A percentile compares a stretch with the other conserved stretches of the same genome.
Evolutionary conservation across 139 green algal genomes (phyloP).

Genomic region (Eudorina sp.): DNA sequence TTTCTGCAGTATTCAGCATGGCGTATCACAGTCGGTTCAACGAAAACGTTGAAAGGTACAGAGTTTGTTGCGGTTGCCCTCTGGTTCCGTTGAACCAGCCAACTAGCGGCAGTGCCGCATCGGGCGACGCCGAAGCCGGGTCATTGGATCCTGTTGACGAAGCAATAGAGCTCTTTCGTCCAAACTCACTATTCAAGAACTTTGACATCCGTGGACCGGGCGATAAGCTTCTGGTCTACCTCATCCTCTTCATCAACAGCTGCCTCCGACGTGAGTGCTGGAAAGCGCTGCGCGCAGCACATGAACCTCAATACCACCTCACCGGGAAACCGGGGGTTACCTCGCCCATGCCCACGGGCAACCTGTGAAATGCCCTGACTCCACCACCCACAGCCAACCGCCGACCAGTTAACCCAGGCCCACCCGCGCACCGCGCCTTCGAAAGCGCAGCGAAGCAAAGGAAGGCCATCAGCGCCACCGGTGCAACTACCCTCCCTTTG

Average conservation of each 20-base stretch:
- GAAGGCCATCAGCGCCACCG: too few species aligned
- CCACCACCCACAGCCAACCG: too few species aligned
- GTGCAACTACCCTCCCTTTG: too few species aligned
- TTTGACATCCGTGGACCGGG: conserved; percentile 62
- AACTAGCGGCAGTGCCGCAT: neutral
- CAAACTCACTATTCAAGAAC: conserved; percentile 73
- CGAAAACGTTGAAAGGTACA: neutral
- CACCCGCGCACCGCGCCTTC: too few species aligned
- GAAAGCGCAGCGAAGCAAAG: too few species aligned
- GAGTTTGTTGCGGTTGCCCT: neutral
- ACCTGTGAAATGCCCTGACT: too few species aligned
- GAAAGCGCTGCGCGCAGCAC: too few species aligned
- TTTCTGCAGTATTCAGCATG: neutral
- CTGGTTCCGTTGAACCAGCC: conserved; percentile 9
- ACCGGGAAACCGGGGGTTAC: too few species aligned
- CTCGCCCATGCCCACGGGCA: too few species aligned
- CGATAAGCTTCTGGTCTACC: conserved; percentile 79
- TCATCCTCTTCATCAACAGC: conserved; percentile 73
- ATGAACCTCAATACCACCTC: too few species aligned
- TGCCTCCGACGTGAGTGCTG: conserved; percentile 67
- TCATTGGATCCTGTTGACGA: conserved; percentile 71
- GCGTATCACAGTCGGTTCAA: conserved; percentile 39
- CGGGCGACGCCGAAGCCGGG: neutral
- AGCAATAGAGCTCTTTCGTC: conserved; percentile 67
- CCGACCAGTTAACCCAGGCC: too few species aligned